A percentile compares a stretch with the other conserved stretches of the same genome.
Evolutionary conservation across 805 yeast genomes (phyloP).

Genomic region (Metschnikowia hibisci): DNA sequence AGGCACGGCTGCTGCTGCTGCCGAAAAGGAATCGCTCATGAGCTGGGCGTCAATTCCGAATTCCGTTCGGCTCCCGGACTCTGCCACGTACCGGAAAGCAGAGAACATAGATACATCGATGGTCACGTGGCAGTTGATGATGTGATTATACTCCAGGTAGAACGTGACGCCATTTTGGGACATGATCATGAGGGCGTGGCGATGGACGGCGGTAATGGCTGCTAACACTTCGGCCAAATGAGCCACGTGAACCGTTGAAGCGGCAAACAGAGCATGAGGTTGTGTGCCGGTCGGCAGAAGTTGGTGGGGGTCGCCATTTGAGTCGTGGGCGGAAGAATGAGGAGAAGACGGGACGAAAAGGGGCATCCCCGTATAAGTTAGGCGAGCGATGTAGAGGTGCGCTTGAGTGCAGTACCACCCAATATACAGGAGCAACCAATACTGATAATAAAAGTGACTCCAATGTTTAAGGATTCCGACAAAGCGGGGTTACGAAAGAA

Average conservation of each 20-base stretch:
- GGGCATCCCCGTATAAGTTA: not conserved
- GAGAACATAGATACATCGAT: slow-evolving; percentile 37
- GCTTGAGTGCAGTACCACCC: too few relatives aligned
- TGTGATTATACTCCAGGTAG: slow-evolving; percentile 36
- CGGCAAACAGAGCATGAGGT: slow-evolving; percentile 23
- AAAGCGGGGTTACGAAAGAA: too few relatives aligned
- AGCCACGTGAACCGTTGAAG: slow-evolving; percentile 34
- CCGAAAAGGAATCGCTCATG: slow-evolving; percentile 33
- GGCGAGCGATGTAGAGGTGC: too few relatives aligned
- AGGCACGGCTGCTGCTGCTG: slow-evolving; percentile 24
- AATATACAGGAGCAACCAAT: too few relatives aligned
- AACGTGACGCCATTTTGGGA: slow-evolving; percentile 30
- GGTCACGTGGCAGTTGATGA: slow-evolving; percentile 30
- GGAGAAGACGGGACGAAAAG: slow-evolving; percentile 18
- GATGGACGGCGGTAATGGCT: slow-evolving; percentile 28
- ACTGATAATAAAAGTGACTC: too few relatives aligned
- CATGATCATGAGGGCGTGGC: slow-evolving; percentile 35
- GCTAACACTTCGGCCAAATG: slow-evolving; percentile 37
- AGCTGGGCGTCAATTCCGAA: slow-evolving; percentile 37
- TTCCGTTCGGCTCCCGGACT: slow-evolving; percentile 9
- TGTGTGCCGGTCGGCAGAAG: not conserved
- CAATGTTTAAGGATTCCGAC: too few relatives aligned
- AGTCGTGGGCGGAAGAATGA: not conserved
- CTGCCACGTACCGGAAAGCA: slow-evolving; percentile 21
- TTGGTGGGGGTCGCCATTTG: not conserved